phyloP scores from a whole-genome alignment of 2,329 filamentous ascomycete species.

The Fusarium tuaranense region DNA sequence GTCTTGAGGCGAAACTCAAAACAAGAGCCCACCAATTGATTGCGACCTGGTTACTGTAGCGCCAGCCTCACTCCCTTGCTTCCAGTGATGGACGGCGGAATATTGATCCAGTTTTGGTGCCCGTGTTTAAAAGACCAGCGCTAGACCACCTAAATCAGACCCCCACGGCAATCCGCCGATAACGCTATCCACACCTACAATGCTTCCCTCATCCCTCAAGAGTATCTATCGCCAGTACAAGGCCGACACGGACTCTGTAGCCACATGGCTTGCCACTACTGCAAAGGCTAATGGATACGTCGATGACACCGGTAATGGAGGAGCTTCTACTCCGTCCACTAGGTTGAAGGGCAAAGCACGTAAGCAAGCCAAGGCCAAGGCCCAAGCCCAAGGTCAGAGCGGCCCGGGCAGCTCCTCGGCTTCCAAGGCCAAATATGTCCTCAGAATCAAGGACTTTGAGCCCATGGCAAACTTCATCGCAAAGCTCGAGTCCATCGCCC shows the following conservation, averaged over 20 bases:
- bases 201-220: slow-evolving; percentile 19
- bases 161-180: not conserved
- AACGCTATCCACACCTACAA: not conserved
- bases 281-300: slow-evolving; percentile 27
- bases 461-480: slow-evolving; percentile 31
- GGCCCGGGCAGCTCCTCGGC: too few species aligned
- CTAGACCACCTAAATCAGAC: not conserved
- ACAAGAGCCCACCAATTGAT: not conserved
- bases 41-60: not conserved
- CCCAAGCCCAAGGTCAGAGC: too few species aligned
- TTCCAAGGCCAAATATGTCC: slow-evolving; percentile 4
- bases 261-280: slow-evolving; percentile 30
- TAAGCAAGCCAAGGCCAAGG: too few species aligned
- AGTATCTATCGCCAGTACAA: slow-evolving; percentile 36
- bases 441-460: slow-evolving; percentile 33
- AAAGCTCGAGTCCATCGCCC: slow-evolving; percentile 5
- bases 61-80: not conserved
- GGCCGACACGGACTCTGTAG: slow-evolving; percentile 34
- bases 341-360: too few species aligned
- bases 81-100: not conserved
- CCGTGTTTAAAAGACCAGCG: not conserved
- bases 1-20: not conserved
- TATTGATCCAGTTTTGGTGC: not conserved
- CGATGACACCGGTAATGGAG: not conserved
- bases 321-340: too few species aligned